Conservation (phyloP, 257 asterid genomes). For the Capsicum baccatum region DNA sequence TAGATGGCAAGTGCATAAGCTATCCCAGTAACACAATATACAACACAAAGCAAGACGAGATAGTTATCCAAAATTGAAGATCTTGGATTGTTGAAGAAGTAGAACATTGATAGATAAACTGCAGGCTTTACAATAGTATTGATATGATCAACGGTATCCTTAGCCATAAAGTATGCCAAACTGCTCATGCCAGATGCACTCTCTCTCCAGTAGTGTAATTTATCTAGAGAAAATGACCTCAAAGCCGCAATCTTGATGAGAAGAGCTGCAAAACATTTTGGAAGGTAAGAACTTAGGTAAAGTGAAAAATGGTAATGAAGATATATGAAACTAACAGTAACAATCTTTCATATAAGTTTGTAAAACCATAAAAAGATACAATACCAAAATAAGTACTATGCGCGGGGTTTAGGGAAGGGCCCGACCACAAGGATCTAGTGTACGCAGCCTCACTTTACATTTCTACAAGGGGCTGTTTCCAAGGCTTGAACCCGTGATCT, state of each 20-base stretch:
- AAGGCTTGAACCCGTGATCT: neutral
- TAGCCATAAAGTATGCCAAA: conserved; percentile 88
- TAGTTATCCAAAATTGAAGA: conserved; percentile 79
- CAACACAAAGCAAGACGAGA: conserved; percentile 75
- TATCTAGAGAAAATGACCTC: conserved; percentile 89
- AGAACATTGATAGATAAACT: conserved; percentile 93
- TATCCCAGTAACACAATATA: conserved; percentile 95
- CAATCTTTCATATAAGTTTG: neutral
- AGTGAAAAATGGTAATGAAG: neutral
- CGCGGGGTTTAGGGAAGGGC: too few relatives aligned
- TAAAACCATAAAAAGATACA: neutral
- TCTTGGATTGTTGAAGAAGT: conserved; percentile 98
- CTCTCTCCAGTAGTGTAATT: conserved; percentile 97
- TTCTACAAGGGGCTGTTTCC: too few relatives aligned
- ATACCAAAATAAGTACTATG: neutral
- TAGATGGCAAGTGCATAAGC: conserved; percentile 92
- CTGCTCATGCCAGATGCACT: conserved; percentile 98
- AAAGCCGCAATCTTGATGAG: conserved; percentile 85
- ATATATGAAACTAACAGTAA: neutral
- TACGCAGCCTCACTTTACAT: too few relatives aligned
- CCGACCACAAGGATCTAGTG: too few relatives aligned
- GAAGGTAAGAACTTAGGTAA: conserved; percentile 15
- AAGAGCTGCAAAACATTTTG: conserved; percentile 56
- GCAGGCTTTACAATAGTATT: conserved; percentile 88
- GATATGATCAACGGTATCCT: conserved; percentile 91